A percentile compares a stretch with the other conserved stretches of the same genome.
phyloP scores from a whole-genome alignment of 306 rosid genomes.

The Styphnolobium japonicum region DNA sequence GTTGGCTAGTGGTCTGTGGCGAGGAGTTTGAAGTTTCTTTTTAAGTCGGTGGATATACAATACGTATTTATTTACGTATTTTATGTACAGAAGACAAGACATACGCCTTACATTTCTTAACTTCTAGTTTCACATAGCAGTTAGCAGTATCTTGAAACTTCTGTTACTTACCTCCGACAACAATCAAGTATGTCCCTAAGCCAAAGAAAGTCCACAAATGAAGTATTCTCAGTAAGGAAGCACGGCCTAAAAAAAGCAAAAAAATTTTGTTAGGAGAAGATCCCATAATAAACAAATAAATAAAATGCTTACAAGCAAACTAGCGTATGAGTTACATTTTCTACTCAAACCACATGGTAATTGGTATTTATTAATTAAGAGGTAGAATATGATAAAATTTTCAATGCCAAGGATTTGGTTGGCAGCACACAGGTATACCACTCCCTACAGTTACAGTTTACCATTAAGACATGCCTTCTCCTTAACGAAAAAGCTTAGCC shows the following conservation, averaged over 20 bases:
- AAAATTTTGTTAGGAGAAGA: not conserved
- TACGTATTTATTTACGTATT: no score
- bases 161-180: not conserved
- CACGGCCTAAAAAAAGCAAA: not conserved
- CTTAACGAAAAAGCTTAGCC: conserved; percentile 35
- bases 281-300: no score
- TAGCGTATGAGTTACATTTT: not conserved
- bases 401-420: not conserved
- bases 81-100: not conserved
- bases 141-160: conserved; percentile 5
- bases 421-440: not conserved
- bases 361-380: no score
- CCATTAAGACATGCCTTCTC: conserved; percentile 14
- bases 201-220: not conserved
- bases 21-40: no score
- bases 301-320: not conserved
- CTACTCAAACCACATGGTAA: not conserved
- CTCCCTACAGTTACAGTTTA: conserved; percentile 16
- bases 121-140: not conserved
- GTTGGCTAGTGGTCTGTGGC: no score
- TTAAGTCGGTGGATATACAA: no score
- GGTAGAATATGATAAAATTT: no score
- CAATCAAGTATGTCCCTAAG: not conserved
- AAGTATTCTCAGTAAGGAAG: not conserved
- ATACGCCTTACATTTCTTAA: not conserved